Percentiles rank a stretch among this genome's conserved stretches.
Conservation (phyloP, 2,329 filamentous ascomycete genomes). For the Monilinia fructicola region DNA sequence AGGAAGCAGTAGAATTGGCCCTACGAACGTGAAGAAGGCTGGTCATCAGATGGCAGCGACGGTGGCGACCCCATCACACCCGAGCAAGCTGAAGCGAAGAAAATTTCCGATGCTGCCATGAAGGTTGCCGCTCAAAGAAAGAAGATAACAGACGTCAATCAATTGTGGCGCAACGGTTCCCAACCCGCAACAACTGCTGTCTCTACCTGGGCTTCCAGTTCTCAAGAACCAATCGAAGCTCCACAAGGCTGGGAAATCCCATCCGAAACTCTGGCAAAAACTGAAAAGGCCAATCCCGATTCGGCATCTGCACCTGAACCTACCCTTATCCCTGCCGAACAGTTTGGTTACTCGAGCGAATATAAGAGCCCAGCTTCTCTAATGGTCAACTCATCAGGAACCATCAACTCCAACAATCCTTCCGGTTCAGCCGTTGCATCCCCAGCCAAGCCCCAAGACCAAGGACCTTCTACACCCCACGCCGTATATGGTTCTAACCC, state of each 20-base stretch:
- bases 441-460: neutral
- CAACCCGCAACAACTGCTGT: neutral
- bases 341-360: neutral
- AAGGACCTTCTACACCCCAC: neutral
- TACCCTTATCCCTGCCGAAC: neutral
- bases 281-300: neutral
- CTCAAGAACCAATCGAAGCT: neutral
- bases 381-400: neutral
- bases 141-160: neutral
- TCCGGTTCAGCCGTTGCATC: too few species aligned
- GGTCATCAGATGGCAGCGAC: slow-evolving; percentile 23
- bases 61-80: slow-evolving; percentile 20
- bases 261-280: neutral
- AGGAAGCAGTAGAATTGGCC: slow-evolving; percentile 21
- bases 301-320: neutral
- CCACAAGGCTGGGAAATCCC: neutral
- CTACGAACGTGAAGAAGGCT: slow-evolving; percentile 19
- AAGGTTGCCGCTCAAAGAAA: neutral
- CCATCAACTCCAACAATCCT: neutral
- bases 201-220: neutral
- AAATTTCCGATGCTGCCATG: slow-evolving; percentile 8
- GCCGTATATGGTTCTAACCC: neutral
- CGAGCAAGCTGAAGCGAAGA: slow-evolving; percentile 6
- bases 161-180: neutral
- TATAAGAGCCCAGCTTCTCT: neutral